Percentiles rank a stretch among this genome's conserved stretches.
phyloP scores from a whole-genome alignment of 78 protist genomes.

The Pigoraptor vietnamica region DNA sequence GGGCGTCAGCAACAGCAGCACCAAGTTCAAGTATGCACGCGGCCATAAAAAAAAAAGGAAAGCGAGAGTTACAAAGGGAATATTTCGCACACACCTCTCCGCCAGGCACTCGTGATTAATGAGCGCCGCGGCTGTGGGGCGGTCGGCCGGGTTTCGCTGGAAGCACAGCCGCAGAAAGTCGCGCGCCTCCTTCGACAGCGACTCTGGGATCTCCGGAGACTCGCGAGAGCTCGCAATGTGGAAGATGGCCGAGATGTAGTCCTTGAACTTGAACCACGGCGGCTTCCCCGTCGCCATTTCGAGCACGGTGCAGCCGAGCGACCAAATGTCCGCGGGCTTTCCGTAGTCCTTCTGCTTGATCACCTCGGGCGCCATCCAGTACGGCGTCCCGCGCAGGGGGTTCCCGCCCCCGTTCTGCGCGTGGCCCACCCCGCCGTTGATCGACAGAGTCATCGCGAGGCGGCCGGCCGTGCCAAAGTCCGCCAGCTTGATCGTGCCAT shows the following conservation, averaged over 20 bases:
- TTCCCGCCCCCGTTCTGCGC: neutral
- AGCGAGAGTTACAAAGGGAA: neutral
- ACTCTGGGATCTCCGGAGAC: neutral
- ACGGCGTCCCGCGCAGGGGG: conserved; percentile 39
- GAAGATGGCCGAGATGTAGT: neutral
- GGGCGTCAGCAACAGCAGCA: too few species aligned
- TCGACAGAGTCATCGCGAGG: neutral
- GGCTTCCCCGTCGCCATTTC: conserved; percentile 11
- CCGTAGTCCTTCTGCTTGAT: conserved; percentile 8
- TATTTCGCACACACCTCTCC: neutral
- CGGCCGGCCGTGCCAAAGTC: conserved; percentile 40
- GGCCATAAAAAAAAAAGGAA: neutral
- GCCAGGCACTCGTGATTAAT: neutral
- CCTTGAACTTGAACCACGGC: conserved; percentile 30
- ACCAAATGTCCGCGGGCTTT: conserved; percentile 34
- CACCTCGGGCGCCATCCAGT: conserved; percentile 60
- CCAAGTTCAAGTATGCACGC: too few species aligned
- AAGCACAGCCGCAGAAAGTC: neutral
- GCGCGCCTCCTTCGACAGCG: neutral
- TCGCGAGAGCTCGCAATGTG: neutral
- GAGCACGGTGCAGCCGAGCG: conserved; percentile 25
- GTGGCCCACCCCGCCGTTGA: neutral
- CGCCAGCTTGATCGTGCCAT: conserved; percentile 33
- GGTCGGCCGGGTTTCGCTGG: neutral
- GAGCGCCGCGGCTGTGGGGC: neutral